A percentile compares a stretch with the other conserved stretches of the same genome.
Conservation (phyloP, 2,329 filamentous ascomycete species). For the Capronia americana region DNA sequence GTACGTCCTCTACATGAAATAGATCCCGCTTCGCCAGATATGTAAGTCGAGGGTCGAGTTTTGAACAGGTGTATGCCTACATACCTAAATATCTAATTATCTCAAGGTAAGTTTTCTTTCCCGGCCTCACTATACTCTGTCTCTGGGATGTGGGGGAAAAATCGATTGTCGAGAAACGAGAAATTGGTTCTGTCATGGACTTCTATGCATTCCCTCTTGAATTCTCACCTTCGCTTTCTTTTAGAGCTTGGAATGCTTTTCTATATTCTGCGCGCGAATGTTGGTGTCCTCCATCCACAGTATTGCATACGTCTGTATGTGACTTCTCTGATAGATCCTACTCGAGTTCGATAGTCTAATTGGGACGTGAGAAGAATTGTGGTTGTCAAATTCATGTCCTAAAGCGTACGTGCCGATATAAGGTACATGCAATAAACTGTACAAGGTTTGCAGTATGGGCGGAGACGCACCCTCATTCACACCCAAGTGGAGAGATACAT, state of each 20-base stretch:
- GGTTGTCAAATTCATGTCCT: not conserved
- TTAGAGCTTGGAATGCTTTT: not conserved
- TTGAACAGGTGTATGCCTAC: no score
- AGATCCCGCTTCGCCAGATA: no score
- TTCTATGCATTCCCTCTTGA: not conserved
- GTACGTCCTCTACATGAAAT: no score
- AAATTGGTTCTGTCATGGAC: not conserved
- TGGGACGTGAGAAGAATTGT: not conserved
- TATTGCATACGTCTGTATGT: not conserved
- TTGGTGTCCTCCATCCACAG: not conserved
- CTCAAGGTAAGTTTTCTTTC: not conserved
- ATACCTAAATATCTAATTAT: no score
- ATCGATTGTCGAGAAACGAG: not conserved
- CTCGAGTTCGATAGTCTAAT: not conserved
- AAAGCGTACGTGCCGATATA: not conserved
- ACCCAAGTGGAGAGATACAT: not conserved
- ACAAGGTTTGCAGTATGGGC: not conserved
- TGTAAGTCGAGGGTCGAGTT: no score
- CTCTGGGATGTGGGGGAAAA: no score
- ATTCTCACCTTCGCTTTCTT: not conserved
- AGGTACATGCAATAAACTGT: not conserved
- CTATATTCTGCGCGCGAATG: not conserved
- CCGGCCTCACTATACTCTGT: not conserved
- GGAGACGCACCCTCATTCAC: not conserved
- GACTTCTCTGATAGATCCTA: not conserved